Percentiles rank a stretch among this genome's conserved stretches.
These are phyloP conservation scores for Phytophthora agathidicida DNA, from an alignment of 352 stramenopile species.

Conservation along the genomic window DNA sequence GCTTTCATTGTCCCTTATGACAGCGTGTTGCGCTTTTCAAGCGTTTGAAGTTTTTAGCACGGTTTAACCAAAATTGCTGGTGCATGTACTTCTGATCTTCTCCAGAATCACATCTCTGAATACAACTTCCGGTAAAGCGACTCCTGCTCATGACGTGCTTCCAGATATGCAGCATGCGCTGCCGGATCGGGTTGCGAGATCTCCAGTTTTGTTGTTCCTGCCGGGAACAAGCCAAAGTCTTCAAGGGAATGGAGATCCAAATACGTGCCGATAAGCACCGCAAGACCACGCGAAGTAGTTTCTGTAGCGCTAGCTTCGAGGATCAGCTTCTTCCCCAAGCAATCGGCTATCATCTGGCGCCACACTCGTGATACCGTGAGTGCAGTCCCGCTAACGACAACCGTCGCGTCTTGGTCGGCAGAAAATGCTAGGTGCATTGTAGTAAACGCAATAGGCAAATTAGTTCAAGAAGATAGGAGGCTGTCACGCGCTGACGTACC, in stretches of 20 bases:
- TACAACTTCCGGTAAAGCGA: conserved; percentile 79
- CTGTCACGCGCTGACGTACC: conserved; percentile 32
- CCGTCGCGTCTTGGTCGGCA: conserved; percentile 52
- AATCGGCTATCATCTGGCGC: conserved; percentile 90
- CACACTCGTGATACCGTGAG: conserved; percentile 81
- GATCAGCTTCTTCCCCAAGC: conserved; percentile 72
- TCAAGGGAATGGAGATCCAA: conserved; percentile 61
- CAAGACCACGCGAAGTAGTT: conserved; percentile 86
- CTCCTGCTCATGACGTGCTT: conserved; percentile 71
- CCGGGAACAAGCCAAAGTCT: conserved; percentile 36
- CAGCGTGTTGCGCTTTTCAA: conserved; percentile 5
- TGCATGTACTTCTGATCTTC: neutral
- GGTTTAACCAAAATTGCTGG: conserved; percentile 11
- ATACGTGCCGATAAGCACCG: conserved; percentile 71
- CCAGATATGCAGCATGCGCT: conserved; percentile 67
- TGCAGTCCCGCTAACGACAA: conserved; percentile 85
- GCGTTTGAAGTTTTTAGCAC: conserved; percentile 4
- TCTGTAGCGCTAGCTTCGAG: conserved; percentile 69
- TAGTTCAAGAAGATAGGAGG: neutral
- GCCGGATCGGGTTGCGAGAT: conserved; percentile 46
- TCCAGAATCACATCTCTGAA: conserved; percentile 16
- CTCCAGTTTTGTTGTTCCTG: conserved; percentile 29
- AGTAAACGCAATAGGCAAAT: conserved; percentile 1
- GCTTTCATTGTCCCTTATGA: too few relatives aligned
- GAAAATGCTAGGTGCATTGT: conserved; percentile 36